phyloP scores from a whole-genome alignment of 1,284 basidiomycete genomes.

The Phenoliferia sp. region DNA sequence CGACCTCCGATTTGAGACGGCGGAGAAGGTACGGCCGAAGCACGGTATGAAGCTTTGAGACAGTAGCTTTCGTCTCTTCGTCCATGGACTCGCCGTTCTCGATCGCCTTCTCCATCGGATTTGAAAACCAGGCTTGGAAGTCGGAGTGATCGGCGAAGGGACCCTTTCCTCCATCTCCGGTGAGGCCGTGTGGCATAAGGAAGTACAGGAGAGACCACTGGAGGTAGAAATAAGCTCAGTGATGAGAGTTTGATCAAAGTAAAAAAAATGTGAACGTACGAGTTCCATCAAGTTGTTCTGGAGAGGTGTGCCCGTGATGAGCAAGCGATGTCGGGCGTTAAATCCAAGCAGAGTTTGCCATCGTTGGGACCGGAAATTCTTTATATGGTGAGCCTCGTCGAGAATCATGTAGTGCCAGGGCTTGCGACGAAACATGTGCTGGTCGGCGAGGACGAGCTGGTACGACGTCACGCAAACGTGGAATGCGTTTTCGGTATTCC shows the following conservation, averaged over 20 bases:
- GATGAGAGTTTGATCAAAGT: not conserved
- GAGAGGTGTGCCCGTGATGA: slow-evolving; percentile 88
- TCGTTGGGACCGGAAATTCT: slow-evolving; percentile 91
- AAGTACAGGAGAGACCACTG: slow-evolving; percentile 89
- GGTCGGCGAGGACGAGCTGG: slow-evolving; percentile 84
- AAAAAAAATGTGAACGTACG: slow-evolving; percentile 2
- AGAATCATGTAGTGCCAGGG: slow-evolving; percentile 95
- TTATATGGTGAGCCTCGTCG: slow-evolving; percentile 98
- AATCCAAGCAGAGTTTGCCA: slow-evolving; percentile 96
- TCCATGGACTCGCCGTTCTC: slow-evolving; percentile 75
- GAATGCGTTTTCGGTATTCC: slow-evolving; percentile 88
- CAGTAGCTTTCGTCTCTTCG: slow-evolving; percentile 79
- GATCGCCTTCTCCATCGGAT: slow-evolving; percentile 78
- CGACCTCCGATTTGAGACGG: slow-evolving; percentile 90
- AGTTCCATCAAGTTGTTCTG: slow-evolving; percentile 95
- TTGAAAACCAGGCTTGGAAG: slow-evolving; percentile 95
- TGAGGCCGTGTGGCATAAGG: slow-evolving; percentile 72
- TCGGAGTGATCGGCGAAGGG: slow-evolving; percentile 89
- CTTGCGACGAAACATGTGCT: slow-evolving; percentile 91
- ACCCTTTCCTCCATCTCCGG: slow-evolving; percentile 48
- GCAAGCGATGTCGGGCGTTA: slow-evolving; percentile 76
- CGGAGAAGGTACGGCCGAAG: slow-evolving; percentile 90
- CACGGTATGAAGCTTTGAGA: slow-evolving; percentile 85
- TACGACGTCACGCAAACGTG: slow-evolving; percentile 97
- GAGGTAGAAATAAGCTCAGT: not conserved